These are phyloP conservation scores for Xylaria sp. DNA, from an alignment of 2,329 filamentous ascomycete genomes.

Conservation along the genomic window DNA sequence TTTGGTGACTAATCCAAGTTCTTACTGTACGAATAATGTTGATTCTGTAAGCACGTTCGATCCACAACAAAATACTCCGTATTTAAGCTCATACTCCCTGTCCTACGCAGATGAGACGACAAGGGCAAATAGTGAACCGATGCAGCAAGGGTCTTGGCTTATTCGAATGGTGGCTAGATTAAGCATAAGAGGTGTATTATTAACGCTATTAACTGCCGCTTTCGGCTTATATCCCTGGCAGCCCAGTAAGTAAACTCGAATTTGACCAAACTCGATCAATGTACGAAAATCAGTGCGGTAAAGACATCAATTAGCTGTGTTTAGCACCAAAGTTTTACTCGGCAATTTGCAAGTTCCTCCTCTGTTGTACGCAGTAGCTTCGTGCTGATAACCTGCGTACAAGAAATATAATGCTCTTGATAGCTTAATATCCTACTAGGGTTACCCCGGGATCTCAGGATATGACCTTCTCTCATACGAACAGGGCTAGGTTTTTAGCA, in stretches of 20 bases:
- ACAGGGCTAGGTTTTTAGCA: background rate
- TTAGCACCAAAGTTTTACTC: background rate
- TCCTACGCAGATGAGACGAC: background rate
- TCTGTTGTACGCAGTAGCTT: no score
- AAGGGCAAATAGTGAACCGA: background rate
- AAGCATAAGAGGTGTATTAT: conserved; percentile 20
- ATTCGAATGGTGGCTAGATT: conserved; percentile 7
- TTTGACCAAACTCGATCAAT: background rate
- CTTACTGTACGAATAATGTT: background rate
- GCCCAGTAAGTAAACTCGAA: background rate
- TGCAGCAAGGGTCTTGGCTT: conserved; percentile 11
- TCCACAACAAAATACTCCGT: background rate
- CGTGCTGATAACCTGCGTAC: no score
- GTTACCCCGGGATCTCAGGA: background rate
- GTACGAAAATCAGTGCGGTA: background rate
- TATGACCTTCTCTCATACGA: background rate
- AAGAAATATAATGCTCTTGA: background rate
- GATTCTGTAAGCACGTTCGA: background rate
- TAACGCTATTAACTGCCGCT: conserved; percentile 17
- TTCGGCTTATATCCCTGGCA: conserved; percentile 10
- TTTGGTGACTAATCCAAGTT: background rate
- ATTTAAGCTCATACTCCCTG: background rate
- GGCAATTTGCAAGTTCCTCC: background rate
- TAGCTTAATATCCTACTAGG: background rate
- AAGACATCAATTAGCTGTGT: background rate